phyloP scores from a whole-genome alignment of 2,329 filamentous ascomycete species.

The Penicillium verrucosum region DNA sequence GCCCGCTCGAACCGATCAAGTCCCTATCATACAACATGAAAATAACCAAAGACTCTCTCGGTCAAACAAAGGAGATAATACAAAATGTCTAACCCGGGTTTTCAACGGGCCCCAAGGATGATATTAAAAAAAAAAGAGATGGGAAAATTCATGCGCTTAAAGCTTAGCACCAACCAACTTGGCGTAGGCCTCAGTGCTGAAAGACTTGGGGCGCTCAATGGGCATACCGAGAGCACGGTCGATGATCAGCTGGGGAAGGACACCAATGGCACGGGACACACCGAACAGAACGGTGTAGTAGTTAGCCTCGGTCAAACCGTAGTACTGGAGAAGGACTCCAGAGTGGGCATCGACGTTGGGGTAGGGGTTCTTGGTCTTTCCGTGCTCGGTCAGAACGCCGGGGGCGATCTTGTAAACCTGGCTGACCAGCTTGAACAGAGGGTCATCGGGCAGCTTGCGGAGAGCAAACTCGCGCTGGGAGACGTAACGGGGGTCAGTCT shows the following conservation, averaged over 20 bases:
- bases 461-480: constrained; percentile 97
- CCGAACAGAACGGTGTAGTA: constrained; percentile 99
- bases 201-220: constrained; percentile 98
- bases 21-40: constrained; percentile 41
- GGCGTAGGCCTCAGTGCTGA: constrained; percentile 94
- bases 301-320: constrained; percentile 96
- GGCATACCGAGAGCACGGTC: constrained; percentile 95
- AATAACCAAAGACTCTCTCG: constrained; percentile 33
- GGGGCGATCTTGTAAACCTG: constrained; percentile 99
- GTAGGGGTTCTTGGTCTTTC: constrained; percentile 99
- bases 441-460: constrained; percentile 90
- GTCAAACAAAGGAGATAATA: constrained; percentile 27
- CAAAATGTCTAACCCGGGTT: constrained; percentile 17
- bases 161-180: constrained; percentile 88
- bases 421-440: constrained; percentile 99
- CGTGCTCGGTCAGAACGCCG: constrained; percentile 96
- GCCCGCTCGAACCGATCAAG: constrained; percentile 37
- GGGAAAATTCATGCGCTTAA: constrained; percentile 49
- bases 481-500: constrained; percentile 98
- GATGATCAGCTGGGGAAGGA: constrained; percentile 98
- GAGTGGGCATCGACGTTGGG: constrained; percentile 99
- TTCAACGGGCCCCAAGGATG: constrained; percentile 9
- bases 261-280: constrained; percentile 96
- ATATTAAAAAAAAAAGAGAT: constrained; percentile 20
- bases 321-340: constrained; percentile 98